Evolutionary conservation across 768 basidiomycete species (phyloP).

Genomic region (Clavaria fumosa): DNA sequence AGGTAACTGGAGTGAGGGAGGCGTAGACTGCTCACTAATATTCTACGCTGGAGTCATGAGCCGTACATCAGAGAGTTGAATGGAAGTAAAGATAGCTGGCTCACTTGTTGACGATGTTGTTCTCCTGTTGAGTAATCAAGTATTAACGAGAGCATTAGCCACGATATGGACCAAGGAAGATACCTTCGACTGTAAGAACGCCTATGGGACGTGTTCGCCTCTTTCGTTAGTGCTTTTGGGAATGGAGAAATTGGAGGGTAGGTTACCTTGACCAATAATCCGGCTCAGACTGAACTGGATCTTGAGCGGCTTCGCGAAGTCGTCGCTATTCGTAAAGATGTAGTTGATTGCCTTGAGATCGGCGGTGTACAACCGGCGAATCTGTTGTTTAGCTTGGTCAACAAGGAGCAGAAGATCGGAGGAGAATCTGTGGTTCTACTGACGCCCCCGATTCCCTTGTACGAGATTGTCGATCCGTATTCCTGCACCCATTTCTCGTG

Average conservation of each 20-base stretch:
- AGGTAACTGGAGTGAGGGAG: not conserved
- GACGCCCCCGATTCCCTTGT: slow-evolving; percentile 30
- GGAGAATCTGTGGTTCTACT: slow-evolving; percentile 8
- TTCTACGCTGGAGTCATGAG: slow-evolving; percentile 26
- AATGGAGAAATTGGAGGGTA: not conserved
- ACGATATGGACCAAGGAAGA: no score
- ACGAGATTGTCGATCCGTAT: slow-evolving; percentile 33
- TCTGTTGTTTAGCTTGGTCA: not conserved
- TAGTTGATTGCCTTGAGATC: slow-evolving; percentile 52
- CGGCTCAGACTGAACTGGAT: not conserved
- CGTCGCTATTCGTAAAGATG: slow-evolving; percentile 38
- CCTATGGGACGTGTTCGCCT: slow-evolving; percentile 18
- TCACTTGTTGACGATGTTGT: slow-evolving; percentile 31
- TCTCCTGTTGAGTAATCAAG: no score
- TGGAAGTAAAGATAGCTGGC: no score
- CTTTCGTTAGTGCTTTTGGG: no score
- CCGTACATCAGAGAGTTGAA: no score
- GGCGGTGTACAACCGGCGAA: slow-evolving; percentile 31
- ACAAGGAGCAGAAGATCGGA: not conserved
- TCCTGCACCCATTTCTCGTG: slow-evolving; percentile 33
- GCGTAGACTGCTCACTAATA: slow-evolving; percentile 33
- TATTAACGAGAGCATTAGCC: no score
- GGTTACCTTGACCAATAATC: not conserved
- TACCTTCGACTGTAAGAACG: slow-evolving; percentile 31
- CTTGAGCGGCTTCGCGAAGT: slow-evolving; percentile 37